These are phyloP conservation scores for Phytopythium litorale DNA, from an alignment of 352 stramenopile genomes.

Conservation along the genomic window DNA sequence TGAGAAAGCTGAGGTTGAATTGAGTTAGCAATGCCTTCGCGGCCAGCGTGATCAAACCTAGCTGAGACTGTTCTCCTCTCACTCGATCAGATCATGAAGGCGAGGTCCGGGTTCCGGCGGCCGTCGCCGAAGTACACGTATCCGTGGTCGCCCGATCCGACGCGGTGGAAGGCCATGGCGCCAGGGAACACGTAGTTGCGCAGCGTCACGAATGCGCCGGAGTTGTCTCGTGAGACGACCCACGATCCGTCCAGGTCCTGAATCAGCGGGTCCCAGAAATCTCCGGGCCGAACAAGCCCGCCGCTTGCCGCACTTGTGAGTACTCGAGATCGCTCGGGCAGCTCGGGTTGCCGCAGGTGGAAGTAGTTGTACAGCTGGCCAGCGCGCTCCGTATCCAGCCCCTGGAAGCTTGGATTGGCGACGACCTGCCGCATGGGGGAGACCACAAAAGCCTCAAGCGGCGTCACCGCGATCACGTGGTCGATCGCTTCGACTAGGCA, in stretches of 20 bases:
- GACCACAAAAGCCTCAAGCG: conserved; percentile 63
- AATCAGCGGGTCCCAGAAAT: conserved; percentile 69
- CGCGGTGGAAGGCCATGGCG: conserved; percentile 60
- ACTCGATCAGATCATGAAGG: conserved; percentile 57
- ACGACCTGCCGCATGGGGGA: conserved; percentile 68
- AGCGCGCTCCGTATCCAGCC: conserved; percentile 59
- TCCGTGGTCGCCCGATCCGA: conserved; percentile 44
- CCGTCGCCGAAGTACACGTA: conserved; percentile 79
- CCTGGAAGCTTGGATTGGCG: conserved; percentile 61
- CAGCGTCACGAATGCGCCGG: conserved; percentile 48
- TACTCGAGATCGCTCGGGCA: conserved; percentile 54
- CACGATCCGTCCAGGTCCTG: conserved; percentile 66
- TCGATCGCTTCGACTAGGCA: conserved; percentile 70
- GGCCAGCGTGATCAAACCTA: no score
- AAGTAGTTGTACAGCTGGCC: conserved; percentile 73
- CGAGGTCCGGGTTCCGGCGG: conserved; percentile 66
- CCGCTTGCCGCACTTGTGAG: conserved; percentile 33
- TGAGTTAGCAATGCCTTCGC: no score
- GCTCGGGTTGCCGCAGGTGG: conserved; percentile 63
- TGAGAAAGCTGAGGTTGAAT: no score
- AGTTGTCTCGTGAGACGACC: conserved; percentile 64
- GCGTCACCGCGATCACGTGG: conserved; percentile 47
- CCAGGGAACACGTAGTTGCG: conserved; percentile 66
- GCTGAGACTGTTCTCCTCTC: not conserved
- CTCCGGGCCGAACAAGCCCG: conserved; percentile 54